phyloP scores from a whole-genome alignment of 2,329 filamentous ascomycete species.

The Stemphylium vesicarium region DNA sequence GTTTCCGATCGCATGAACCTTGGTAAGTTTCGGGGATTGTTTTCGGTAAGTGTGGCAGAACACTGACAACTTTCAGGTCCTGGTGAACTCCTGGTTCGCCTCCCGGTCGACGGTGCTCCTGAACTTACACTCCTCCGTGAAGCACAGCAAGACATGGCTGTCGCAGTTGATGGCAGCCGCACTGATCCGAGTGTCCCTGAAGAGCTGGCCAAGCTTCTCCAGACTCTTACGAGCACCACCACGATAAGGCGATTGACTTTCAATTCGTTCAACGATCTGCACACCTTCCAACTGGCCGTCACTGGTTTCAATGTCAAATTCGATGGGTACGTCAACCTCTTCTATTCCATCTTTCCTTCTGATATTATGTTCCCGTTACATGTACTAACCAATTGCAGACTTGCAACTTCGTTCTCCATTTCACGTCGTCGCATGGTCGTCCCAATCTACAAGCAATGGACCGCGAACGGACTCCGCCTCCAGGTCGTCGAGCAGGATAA shows the following conservation, averaged over 20 bases:
- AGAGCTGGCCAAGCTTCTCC: slow-evolving; percentile 69
- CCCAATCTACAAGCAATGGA: slow-evolving; percentile 93
- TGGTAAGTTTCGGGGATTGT: slow-evolving; percentile 46
- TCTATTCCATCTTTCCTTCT: not conserved
- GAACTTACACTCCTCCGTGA: slow-evolving; percentile 60
- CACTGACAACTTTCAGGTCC: slow-evolving; percentile 34
- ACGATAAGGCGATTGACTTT: slow-evolving; percentile 72
- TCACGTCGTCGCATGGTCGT: slow-evolving; percentile 86
- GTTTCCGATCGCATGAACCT: slow-evolving; percentile 86
- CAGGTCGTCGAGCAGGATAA: slow-evolving; percentile 81
- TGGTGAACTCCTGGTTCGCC: slow-evolving; percentile 55
- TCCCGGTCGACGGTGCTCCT: slow-evolving; percentile 49
- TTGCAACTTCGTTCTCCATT: slow-evolving; percentile 79
- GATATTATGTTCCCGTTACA: no score
- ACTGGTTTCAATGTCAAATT: slow-evolving; percentile 75
- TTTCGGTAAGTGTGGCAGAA: not conserved
- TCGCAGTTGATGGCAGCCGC: slow-evolving; percentile 65
- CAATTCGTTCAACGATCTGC: slow-evolving; percentile 63
- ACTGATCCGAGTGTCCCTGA: slow-evolving; percentile 56
- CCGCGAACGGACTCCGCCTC: slow-evolving; percentile 77
- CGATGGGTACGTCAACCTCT: slow-evolving; percentile 34
- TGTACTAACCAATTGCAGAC: slow-evolving; percentile 33
- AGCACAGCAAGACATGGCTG: slow-evolving; percentile 76
- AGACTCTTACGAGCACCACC: slow-evolving; percentile 61
- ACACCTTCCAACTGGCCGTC: slow-evolving; percentile 77